Base-by-base conservation (phyloP, 2,329 filamentous ascomycete genomes). In the Ophiostoma populinum region DNA sequence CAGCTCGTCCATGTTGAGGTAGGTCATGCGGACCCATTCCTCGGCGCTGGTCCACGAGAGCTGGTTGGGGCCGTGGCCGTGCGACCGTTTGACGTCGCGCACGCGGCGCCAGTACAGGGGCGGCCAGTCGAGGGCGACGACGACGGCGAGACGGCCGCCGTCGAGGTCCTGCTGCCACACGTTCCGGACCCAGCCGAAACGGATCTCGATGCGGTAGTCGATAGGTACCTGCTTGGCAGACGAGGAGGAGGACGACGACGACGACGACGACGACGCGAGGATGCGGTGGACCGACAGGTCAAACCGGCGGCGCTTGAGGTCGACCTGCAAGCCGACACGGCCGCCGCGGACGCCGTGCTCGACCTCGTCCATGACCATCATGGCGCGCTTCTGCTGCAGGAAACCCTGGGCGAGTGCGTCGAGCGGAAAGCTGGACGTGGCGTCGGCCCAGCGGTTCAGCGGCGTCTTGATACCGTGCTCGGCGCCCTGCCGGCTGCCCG, bases 321-420 rank as follows among this genome's bases (percentile, higher is more conserved):
- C 25, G 18, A 44, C 24, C 6, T 33, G 33, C 13, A 44, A 12
- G 6, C 19, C 18, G 24, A 59, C 46, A 1, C 49, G 39, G 12
- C 43, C 34, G 13, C 18, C 15, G 8, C 12, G 11, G 9, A 24
- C 17, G 17, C 24, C n/a, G 16, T 24, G 19, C 2, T 44, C 32
- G 6, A 58, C 44, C 4, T 58, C 63, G 35, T 64, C 65, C 62
- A 80, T 68, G 7, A 61, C 52, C 49, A 75, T 66, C 62, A 85
- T 71, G 0, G 58, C 57, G 3, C 54, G 56, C 5, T 67, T 61
- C 1, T 61, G 53, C 2, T 63, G 45, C 54, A 72, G 61, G 26
- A 71, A 57, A 0, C 80, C 79, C 44, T 85, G 77, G 13, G 71
- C 63, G 2, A 85, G 46, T 0, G 54, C 56, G 2, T 49, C 45